Conservation (phyloP, 192 early-diverging fungal species). For the Podila epicladia region DNA sequence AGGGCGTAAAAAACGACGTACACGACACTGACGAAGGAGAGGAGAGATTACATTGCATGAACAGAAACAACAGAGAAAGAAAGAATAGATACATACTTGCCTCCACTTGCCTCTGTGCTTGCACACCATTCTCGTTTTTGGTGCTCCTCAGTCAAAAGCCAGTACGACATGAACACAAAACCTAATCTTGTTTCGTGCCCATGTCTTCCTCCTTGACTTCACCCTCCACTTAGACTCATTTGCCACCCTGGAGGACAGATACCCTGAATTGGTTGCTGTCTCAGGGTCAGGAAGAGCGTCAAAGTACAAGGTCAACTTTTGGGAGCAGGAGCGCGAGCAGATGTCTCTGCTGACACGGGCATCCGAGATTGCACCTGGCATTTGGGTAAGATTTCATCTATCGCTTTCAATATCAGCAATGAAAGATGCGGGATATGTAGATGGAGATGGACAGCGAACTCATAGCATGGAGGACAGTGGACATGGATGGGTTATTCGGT, state of each 20-base stretch:
- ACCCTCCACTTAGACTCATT: constrained; percentile 51
- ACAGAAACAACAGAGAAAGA: not conserved
- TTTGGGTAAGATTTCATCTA: constrained; percentile 54
- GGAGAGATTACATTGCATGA: constrained; percentile 9
- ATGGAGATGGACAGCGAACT: too few species aligned
- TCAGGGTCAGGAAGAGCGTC: constrained; percentile 28
- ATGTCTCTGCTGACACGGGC: constrained; percentile 58
- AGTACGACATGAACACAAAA: not conserved
- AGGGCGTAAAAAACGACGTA: constrained; percentile 27
- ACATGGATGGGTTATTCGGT: too few species aligned
- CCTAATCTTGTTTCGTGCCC: not conserved
- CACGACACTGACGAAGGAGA: not conserved
- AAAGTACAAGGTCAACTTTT: constrained; percentile 58
- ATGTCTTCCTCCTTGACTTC: not conserved
- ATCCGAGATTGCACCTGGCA: constrained; percentile 54
- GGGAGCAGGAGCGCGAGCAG: constrained; percentile 61
- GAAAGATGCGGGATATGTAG: too few species aligned
- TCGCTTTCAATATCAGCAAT: too few species aligned
- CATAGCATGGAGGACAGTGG: too few species aligned
- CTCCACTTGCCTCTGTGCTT: not conserved
- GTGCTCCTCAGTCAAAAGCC: too few species aligned
- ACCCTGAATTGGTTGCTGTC: constrained; percentile 49
- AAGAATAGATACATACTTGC: not conserved
- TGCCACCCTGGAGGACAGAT: constrained; percentile 49
- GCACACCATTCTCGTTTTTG: too few species aligned